Percentiles rank a stretch among this genome's conserved stretches.
Conservation (phyloP, 2,329 filamentous ascomycete species). For the Ascochyta fabae region DNA sequence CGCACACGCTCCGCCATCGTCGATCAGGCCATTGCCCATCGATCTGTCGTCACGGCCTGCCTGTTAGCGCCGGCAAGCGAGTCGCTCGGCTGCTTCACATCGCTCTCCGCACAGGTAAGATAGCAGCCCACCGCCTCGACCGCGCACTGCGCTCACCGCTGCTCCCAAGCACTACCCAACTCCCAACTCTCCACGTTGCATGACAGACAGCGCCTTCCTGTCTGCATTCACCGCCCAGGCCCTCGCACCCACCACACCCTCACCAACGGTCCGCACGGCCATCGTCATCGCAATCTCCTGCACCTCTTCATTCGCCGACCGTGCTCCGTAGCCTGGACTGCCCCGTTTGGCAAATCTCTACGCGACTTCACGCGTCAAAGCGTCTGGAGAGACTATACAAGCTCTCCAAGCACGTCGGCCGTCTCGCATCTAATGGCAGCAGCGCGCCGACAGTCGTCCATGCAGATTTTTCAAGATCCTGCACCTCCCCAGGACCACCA, state of each 20-base stretch:
- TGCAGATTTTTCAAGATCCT: conserved; percentile 67
- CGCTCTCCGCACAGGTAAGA: conserved; percentile 37
- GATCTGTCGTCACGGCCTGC: conserved; percentile 35
- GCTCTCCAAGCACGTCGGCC: conserved; percentile 33
- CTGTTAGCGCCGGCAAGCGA: conserved; percentile 44
- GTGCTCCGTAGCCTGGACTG: conserved; percentile 30
- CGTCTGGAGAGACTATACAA: conserved; percentile 39
- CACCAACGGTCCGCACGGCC: conserved; percentile 24
- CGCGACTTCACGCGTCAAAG: conserved; percentile 52
- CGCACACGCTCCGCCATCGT: conserved; percentile 9
- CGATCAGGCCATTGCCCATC: conserved; percentile 16
- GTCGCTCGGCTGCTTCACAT: conserved; percentile 41
- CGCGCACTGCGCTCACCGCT: conserved; percentile 30
- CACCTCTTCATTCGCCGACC: conserved; percentile 31
- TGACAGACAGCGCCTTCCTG: conserved; percentile 25
- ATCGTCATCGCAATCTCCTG: conserved; percentile 46
- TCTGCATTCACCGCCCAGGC: conserved; percentile 26
- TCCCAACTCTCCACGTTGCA: conserved; percentile 22
- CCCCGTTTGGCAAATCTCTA: conserved; percentile 36
- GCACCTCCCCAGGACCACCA: conserved; percentile 50
- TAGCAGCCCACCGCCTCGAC: conserved; percentile 31
- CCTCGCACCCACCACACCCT: conserved; percentile 22
- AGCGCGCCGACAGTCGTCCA: conserved; percentile 61
- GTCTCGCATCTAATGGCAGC: conserved; percentile 55
- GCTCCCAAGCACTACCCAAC: conserved; percentile 18